phyloP scores from a whole-genome alignment of 2,329 filamentous ascomycete genomes.

The Claviceps africana region DNA sequence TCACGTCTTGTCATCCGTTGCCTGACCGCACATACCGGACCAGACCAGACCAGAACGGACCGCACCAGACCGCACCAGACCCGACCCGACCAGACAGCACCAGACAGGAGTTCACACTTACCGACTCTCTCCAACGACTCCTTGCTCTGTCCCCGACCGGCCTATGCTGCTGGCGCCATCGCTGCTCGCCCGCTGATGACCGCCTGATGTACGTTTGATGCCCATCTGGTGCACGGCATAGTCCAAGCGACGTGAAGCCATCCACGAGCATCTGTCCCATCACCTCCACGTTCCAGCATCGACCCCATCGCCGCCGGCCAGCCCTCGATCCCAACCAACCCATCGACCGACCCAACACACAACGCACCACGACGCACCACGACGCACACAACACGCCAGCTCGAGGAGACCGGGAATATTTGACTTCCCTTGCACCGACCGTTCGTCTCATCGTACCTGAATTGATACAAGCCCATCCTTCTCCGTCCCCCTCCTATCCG shows the following conservation, averaged over 20 bases:
- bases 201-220: neutral
- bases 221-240: neutral
- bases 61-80: neutral
- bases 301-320: neutral
- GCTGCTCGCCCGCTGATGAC: neutral
- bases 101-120: neutral
- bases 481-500: neutral
- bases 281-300: neutral
- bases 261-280: neutral
- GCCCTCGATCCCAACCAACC: neutral
- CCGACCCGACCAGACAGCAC: neutral
- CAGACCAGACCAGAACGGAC: neutral
- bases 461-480: neutral
- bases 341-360: conserved; percentile 2
- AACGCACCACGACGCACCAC: too few relatives aligned
- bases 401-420: neutral
- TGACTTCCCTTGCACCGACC: neutral
- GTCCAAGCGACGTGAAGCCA: neutral
- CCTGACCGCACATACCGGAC: neutral
- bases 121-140: neutral
- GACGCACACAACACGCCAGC: neutral
- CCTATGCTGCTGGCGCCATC: neutral
- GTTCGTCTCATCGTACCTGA: neutral
- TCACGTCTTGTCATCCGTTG: conserved; percentile 3
- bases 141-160: too few relatives aligned